phyloP scores from a whole-genome alignment of 331 rosid genomes.

The Rhamnella rubrinervis region DNA sequence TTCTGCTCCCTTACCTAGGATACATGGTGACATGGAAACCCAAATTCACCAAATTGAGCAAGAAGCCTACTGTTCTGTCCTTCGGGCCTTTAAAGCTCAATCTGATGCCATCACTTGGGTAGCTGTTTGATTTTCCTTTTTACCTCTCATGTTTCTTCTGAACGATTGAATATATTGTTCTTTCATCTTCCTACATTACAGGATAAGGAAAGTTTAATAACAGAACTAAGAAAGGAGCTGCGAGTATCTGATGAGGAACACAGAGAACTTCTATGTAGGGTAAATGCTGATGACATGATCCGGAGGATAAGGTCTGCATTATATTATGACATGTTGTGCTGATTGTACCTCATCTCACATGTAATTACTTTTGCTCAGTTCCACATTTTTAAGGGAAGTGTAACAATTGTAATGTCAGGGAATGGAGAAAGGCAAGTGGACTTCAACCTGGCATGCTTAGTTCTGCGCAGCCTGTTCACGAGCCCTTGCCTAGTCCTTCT shows the following conservation, averaged over 20 bases:
- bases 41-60: conserved; percentile 45
- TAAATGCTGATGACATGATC: conserved; percentile 49
- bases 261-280: conserved; percentile 52
- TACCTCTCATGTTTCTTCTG: neutral
- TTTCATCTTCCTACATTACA: conserved; percentile 14
- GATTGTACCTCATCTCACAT: conserved; percentile 9
- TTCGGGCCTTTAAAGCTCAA: conserved; percentile 45
- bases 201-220: conserved; percentile 59
- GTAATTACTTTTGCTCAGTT: conserved; percentile 9
- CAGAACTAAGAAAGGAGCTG: conserved; percentile 56
- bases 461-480: conserved; percentile 43
- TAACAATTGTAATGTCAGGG: conserved; percentile 28
- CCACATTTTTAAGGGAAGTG: conserved; percentile 15
- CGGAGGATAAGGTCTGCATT: conserved; percentile 45
- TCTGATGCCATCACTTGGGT: conserved; percentile 59
- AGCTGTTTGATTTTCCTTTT: conserved; percentile 19
- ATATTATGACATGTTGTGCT: conserved; percentile 13
- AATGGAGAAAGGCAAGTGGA: conserved; percentile 49
- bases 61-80: conserved; percentile 42
- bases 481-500: conserved; percentile 50
- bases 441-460: conserved; percentile 38
- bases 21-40: conserved; percentile 43
- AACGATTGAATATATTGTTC: neutral
- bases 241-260: conserved; percentile 57
- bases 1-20: conserved; percentile 32